A percentile compares a stretch with the other conserved stretches of the same genome.
Evolutionary conservation across 23 red algal genomes (phyloP).

Genomic region (Gracilaria gracilis): DNA sequence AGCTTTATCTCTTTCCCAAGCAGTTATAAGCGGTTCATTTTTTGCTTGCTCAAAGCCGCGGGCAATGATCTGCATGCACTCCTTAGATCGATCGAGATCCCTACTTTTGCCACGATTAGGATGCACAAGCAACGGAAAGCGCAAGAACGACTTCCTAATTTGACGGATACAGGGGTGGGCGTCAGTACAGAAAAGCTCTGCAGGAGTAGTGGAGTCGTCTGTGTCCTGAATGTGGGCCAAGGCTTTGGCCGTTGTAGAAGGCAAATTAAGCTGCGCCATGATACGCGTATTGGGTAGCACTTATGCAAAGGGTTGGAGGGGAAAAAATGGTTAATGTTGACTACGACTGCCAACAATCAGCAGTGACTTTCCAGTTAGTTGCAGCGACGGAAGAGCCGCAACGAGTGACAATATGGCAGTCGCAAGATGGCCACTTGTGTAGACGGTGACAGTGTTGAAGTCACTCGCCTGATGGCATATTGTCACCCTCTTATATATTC

Average conservation of each 20-base stretch:
- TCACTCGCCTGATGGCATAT: too few relatives aligned
- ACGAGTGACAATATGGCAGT: too few relatives aligned
- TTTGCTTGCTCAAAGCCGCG: constrained; percentile 44
- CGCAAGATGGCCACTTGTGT: too few relatives aligned
- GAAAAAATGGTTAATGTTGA: too few relatives aligned
- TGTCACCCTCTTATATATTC: too few relatives aligned
- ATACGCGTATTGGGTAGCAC: too few relatives aligned
- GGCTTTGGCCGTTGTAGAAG: constrained; percentile 3
- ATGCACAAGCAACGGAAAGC: constrained; percentile 5
- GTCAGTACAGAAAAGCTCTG: constrained; percentile 21
- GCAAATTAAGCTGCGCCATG: background rate
- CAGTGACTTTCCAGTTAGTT: too few relatives aligned
- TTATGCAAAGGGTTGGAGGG: too few relatives aligned
- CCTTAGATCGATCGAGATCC: background rate
- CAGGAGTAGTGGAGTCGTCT: constrained; percentile 38
- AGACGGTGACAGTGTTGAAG: too few relatives aligned
- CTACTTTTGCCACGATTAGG: constrained; percentile 15
- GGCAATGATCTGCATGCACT: constrained; percentile 44
- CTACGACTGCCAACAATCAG: too few relatives aligned
- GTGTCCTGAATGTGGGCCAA: constrained; percentile 27
- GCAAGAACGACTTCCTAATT: constrained; percentile 21
- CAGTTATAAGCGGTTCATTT: constrained; percentile 46
- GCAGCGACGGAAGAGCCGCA: too few relatives aligned
- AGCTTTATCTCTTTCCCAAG: constrained; percentile 4
- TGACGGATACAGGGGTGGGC: constrained; percentile 7